Percentiles rank a stretch among this genome's conserved stretches.
Conservation (phyloP, 2,329 filamentous ascomycete species). For the Purpureocillium takamizusanense region DNA sequence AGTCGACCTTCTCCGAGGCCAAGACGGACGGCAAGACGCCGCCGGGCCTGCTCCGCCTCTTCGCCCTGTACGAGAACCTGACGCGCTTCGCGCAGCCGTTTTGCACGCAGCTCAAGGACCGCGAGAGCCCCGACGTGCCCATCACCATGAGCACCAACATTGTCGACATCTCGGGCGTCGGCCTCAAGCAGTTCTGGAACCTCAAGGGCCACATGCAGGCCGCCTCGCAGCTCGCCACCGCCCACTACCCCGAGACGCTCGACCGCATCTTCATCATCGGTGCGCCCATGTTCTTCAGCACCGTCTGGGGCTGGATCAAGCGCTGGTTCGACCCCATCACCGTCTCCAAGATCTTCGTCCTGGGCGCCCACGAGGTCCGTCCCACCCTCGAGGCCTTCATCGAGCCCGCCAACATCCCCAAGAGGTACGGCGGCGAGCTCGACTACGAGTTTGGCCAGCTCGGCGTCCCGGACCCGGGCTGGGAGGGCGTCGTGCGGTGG, state of each 20-base stretch:
- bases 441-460: slow-evolving; percentile 73
- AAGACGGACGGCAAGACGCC: slow-evolving; percentile 58
- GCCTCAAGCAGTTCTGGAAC: slow-evolving; percentile 93
- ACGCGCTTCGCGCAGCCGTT: slow-evolving; percentile 80
- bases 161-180: slow-evolving; percentile 82
- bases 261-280: slow-evolving; percentile 66
- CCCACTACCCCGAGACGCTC: slow-evolving; percentile 90
- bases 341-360: slow-evolving; percentile 92
- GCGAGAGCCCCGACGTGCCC: slow-evolving; percentile 68
- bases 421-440: slow-evolving; percentile 79
- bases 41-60: slow-evolving; percentile 72
- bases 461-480: slow-evolving; percentile 60
- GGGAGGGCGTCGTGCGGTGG: slow-evolving; percentile 41
- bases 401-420: slow-evolving; percentile 73
- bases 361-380: slow-evolving; percentile 63
- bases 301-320: slow-evolving; percentile 92
- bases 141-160: slow-evolving; percentile 92
- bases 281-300: slow-evolving; percentile 83
- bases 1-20: slow-evolving; percentile 49
- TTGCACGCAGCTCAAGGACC: slow-evolving; percentile 64
- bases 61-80: slow-evolving; percentile 89
- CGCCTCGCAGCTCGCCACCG: slow-evolving; percentile 77
- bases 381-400: slow-evolving; percentile 74
- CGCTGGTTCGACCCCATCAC: slow-evolving; percentile 93
- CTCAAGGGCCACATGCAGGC: slow-evolving; percentile 90